phyloP scores from a whole-genome alignment of 257 asterid species.

The Plantago major region DNA sequence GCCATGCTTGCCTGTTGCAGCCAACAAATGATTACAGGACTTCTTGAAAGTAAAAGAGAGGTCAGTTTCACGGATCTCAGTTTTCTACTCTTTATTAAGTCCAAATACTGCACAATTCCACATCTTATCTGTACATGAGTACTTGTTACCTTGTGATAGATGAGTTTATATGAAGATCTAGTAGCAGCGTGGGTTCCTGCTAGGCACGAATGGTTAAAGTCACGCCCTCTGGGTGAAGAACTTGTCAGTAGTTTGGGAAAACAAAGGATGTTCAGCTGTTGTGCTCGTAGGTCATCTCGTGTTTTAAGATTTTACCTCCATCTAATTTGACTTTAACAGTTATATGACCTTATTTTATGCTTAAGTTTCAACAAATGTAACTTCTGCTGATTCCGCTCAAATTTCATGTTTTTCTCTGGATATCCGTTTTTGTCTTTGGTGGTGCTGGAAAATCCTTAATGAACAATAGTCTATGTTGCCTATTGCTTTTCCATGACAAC shows the following conservation, averaged over 20 bases:
- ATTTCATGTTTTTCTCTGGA: neutral
- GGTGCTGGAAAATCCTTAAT: neutral
- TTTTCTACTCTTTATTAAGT: neutral
- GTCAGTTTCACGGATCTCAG: slow-evolving; percentile 36
- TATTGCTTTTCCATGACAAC: slow-evolving; percentile 12
- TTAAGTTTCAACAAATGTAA: slow-evolving; percentile 1
- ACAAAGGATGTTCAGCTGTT: slow-evolving; percentile 83
- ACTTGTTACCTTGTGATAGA: slow-evolving; percentile 39
- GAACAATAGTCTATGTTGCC: slow-evolving; percentile 4
- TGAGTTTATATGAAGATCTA: slow-evolving; percentile 96
- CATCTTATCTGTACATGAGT: slow-evolving; percentile 4
- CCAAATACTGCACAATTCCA: slow-evolving; percentile 2
- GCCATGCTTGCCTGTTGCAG: slow-evolving; percentile 64
- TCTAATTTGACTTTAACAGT: slow-evolving; percentile 8
- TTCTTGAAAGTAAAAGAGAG: slow-evolving; percentile 75
- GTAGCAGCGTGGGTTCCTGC: slow-evolving; percentile 99
- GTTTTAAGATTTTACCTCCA: slow-evolving; percentile 20
- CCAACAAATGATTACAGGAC: slow-evolving; percentile 63
- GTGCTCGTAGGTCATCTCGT: slow-evolving; percentile 72
- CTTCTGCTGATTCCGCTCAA: slow-evolving; percentile 2
- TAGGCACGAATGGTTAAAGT: slow-evolving; percentile 82
- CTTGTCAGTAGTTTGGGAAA: slow-evolving; percentile 66
- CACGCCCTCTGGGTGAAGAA: slow-evolving; percentile 73
- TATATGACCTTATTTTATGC: slow-evolving; percentile 23
- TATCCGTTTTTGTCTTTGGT: neutral